phyloP scores from a whole-genome alignment of 2,329 filamentous ascomycete genomes.

The Diaporthe ilicicola region DNA sequence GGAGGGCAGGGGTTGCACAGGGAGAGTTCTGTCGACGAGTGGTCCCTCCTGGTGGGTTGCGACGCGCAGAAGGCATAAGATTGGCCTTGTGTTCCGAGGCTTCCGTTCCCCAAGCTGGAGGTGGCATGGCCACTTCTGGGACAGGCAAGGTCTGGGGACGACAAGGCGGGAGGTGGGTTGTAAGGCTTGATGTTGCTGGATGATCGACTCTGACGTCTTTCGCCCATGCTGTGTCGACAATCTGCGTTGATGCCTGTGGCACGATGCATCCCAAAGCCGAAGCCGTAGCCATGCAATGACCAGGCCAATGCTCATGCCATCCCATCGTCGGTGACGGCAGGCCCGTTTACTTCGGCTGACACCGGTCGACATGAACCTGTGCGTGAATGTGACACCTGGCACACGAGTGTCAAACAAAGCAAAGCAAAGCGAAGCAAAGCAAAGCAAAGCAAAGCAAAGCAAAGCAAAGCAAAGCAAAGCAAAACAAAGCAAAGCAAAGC shows the following conservation, averaged over 20 bases:
- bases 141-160: slow-evolving; percentile 27
- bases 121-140: slow-evolving; percentile 20
- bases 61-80: slow-evolving; percentile 28
- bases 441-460: too few relatives aligned
- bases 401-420: not conserved
- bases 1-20: slow-evolving; percentile 3
- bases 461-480: too few relatives aligned
- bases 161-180: slow-evolving; percentile 23
- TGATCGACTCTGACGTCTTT: slow-evolving; percentile 24
- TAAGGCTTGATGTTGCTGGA: not conserved
- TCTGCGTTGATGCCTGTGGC: not conserved
- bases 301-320: slow-evolving; percentile 9
- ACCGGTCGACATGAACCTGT: not conserved
- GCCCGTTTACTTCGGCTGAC: slow-evolving; percentile 21
- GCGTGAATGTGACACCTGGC: not conserved
- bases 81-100: slow-evolving; percentile 25
- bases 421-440: too few relatives aligned
- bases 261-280: not conserved
- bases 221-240: slow-evolving; percentile 6
- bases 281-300: not conserved
- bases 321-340: not conserved
- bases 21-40: slow-evolving; percentile 20
- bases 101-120: slow-evolving; percentile 20
- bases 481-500: too few relatives aligned
- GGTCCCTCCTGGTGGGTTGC: slow-evolving; percentile 8